Evolutionary conservation across 148 eudicot species (phyloP).

Genomic region (Mesembryanthemum crystallinum): DNA sequence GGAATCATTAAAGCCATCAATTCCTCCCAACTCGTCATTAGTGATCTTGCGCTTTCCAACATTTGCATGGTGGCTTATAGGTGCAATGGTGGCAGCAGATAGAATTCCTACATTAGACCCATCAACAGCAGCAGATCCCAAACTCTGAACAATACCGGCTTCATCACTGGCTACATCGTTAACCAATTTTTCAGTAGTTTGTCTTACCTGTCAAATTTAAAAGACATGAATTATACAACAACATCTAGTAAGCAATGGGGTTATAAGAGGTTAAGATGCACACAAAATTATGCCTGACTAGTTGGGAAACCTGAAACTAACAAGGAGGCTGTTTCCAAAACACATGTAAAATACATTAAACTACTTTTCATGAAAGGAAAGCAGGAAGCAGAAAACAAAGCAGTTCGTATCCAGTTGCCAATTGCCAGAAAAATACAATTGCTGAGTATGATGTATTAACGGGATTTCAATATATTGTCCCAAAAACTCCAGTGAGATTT

Average conservation of each 20-base stretch:
- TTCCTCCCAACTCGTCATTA: constrained; percentile 25
- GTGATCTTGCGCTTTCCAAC: constrained; percentile 34
- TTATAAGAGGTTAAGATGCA: background rate
- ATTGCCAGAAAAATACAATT: no score
- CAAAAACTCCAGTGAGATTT: background rate
- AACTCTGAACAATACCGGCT: constrained; percentile 16
- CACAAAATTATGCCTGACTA: background rate
- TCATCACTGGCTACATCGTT: no score
- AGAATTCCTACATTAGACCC: background rate
- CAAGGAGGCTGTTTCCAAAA: no score
- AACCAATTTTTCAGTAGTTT: constrained; percentile 25
- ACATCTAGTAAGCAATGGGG: background rate
- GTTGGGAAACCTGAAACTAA: no score
- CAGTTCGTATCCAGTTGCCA: background rate
- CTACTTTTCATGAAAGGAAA: constrained; percentile 1
- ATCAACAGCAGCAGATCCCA: constrained; percentile 15
- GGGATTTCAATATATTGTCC: background rate
- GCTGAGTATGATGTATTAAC: background rate
- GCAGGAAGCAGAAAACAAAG: background rate
- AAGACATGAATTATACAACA: background rate
- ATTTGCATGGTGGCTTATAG: constrained; percentile 26
- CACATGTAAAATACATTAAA: background rate
- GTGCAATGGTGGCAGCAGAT: constrained; percentile 14
- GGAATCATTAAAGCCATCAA: constrained; percentile 30
- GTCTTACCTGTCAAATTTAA: constrained; percentile 23